Base-by-base conservation (phyloP, 352 stramenopile genomes). In the Achlya hypogyna region DNA sequence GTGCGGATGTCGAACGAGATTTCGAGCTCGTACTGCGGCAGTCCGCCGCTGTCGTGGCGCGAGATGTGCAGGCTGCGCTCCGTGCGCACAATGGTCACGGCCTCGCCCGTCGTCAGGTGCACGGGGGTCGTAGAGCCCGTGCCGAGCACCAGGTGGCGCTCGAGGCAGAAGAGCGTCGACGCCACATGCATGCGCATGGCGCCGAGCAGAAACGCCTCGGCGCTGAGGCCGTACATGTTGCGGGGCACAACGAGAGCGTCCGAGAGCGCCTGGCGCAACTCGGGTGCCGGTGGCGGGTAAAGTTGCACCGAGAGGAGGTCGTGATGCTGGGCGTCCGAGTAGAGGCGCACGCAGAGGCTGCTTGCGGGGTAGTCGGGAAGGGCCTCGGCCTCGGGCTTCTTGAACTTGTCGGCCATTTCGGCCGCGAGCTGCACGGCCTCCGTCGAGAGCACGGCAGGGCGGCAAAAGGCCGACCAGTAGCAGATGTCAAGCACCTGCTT, bases 1-100 rank as follows among this genome's bases (percentile, higher is more conserved):
- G 89, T 76, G 18, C 83, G 81, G 68, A 91, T 79, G 52, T 93
- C 82, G 68, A 93, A 93, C 23, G 81, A 85, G n/a, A 93, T 69
- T 49, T 88, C 79, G 20, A 93, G 53, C 38, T 35, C 35, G 66
- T 86, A 89, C 63, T 91, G 78, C 58, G 88, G 74, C 42, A 93
- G 67, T 25, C 85, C 85, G 4, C 81, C 81, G 75, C 90, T 91
- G 65, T 93, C 85, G 5, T 80, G 74, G 5, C 85, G 75, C 1
- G 80, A 74, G 8, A 93, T 74, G 20, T 75, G 79, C 25, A 93
- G 75, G 63, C 78, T 88, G 20, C 81, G 80, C 4, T 78, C 69
- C 8, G 81, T 79, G 69, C 74, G 87, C 23, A 82, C 51, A 49
- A 93, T 68, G n/a, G 73, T 72, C 6, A 91, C 82, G 69, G 78